phyloP scores from a whole-genome alignment of 1,284 basidiomycete species.

The Ustilago curta region DNA sequence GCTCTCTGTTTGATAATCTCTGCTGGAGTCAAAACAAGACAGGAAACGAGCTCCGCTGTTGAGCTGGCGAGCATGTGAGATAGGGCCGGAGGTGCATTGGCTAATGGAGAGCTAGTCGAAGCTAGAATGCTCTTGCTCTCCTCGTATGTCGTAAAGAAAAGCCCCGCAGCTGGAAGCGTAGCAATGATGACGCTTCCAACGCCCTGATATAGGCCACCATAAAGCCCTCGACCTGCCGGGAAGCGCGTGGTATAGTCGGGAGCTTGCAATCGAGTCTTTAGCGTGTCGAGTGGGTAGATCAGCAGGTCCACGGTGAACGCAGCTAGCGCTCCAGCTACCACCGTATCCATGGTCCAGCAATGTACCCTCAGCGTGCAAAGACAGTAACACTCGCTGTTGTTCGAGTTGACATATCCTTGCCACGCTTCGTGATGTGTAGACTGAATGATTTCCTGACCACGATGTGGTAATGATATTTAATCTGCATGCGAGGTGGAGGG shows the following conservation, averaged over 20 bases:
- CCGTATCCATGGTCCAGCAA: conserved; percentile 31
- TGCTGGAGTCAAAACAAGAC: conserved; percentile 58
- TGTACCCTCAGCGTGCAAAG: not conserved
- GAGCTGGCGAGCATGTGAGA: conserved; percentile 53
- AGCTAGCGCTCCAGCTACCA: conserved; percentile 61
- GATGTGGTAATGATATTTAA: too few species aligned
- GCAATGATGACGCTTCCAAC: conserved; percentile 96
- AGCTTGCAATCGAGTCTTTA: conserved; percentile 96
- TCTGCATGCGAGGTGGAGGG: too few species aligned
- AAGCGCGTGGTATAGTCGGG: conserved; percentile 78
- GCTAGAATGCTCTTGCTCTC: conserved; percentile 48
- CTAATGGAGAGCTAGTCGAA: conserved; percentile 38
- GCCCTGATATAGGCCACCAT: conserved; percentile 91
- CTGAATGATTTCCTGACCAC: too few species aligned
- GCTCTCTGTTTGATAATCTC: conserved; percentile 64
- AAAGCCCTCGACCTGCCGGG: conserved; percentile 80
- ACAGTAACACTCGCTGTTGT: too few species aligned
- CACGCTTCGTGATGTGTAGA: too few species aligned
- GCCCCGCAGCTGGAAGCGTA: conserved; percentile 82
- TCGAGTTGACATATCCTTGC: too few species aligned
- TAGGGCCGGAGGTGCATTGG: conserved; percentile 38
- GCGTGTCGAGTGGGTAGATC: conserved; percentile 95
- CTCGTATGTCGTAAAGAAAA: conserved; percentile 64
- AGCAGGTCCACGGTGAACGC: conserved; percentile 77
- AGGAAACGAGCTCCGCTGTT: conserved; percentile 60